Conservation (phyloP, 805 yeast genomes). For the Torulaspora quercuum region DNA sequence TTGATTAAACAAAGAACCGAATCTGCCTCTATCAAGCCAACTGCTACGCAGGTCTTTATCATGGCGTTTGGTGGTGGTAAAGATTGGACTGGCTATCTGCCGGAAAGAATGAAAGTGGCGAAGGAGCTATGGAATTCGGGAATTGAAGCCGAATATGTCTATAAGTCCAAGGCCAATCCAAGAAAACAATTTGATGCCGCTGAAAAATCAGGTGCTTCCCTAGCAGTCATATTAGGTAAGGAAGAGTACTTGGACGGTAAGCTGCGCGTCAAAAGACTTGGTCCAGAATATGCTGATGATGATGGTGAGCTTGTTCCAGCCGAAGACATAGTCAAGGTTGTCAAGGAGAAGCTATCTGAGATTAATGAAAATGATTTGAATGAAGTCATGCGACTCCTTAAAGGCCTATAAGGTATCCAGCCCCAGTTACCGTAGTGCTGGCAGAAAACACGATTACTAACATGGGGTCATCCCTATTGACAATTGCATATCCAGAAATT, state of each 20-base stretch:
- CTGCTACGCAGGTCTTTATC: conserved; percentile 87
- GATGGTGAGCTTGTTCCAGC: conserved; percentile 77
- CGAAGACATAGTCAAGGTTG: conserved; percentile 54
- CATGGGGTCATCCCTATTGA: no score
- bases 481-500: no score
- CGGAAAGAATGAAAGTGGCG: conserved; percentile 86
- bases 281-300: conserved; percentile 81
- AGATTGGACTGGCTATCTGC: conserved; percentile 88
- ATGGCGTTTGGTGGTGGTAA: conserved; percentile 99
- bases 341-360: conserved; percentile 52
- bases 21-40: conserved; percentile 62
- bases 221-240: conserved; percentile 92
- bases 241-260: conserved; percentile 80
- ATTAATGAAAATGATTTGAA: conserved; percentile 53
- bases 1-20: conserved; percentile 74
- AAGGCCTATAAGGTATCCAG: conserved; percentile 44
- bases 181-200: conserved; percentile 98
- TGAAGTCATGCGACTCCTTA: conserved; percentile 60
- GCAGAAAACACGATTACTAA: no score
- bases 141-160: conserved; percentile 85
- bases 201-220: conserved; percentile 84
- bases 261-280: conserved; percentile 81
- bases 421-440: conserved; percentile 2
- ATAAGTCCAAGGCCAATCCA: conserved; percentile 89
- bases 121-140: conserved; percentile 83